Evolutionary conservation across 1,284 basidiomycete species (phyloP), one percentile per base, ranked within the genome.

Genomic region (Naganishia cerealis): DNA sequence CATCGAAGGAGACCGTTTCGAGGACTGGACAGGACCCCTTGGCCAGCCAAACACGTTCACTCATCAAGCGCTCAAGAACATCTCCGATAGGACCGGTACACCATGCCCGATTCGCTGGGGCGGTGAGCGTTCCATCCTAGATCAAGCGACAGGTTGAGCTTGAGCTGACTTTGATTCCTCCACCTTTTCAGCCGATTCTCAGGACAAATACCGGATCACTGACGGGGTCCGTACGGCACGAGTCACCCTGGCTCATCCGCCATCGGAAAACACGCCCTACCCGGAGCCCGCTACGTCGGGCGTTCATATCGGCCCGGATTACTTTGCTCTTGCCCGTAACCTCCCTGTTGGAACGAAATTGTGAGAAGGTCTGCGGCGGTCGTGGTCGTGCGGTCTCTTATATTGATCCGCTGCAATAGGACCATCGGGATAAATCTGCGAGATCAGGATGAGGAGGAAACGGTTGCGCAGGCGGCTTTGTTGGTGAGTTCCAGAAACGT

Each of bases 351-450:
- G 46, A 24, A 50, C 46, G 13, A 50, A 50, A 24, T 50, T 50
- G 46, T 50, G 24, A 50, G 46, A 8, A 7, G n/a, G n/a, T 46
- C 13, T 24, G 9, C 24, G 9, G 8, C 9, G n/a, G 9, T 15
- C n/a, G 1, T 13, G 9, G 4, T 7, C 21, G 9, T 24, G n/a
- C 6, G 9, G 21, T 8, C 9, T n/a, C 21, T 9, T 24, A 1
- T 24, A 24, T 24, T 50, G 21, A 50, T 24, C 46, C 8, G n/a
- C 6, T 61, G 24, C 9, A 10, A 39, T 16, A 63, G 61, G 21
- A 63, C 48, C 39, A 89, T 86, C 86, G 88, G 87, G 16, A 81
- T 89, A 63, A 88, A 89, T 75, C 77, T 89, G 21, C 84, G 86
- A 13, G 73, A 79, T 39, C 79, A 84, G 66, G 87, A 88, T 72